Evolutionary conservation across 257 asterid genomes (phyloP).

Genomic region (Sherardia arvensis): DNA sequence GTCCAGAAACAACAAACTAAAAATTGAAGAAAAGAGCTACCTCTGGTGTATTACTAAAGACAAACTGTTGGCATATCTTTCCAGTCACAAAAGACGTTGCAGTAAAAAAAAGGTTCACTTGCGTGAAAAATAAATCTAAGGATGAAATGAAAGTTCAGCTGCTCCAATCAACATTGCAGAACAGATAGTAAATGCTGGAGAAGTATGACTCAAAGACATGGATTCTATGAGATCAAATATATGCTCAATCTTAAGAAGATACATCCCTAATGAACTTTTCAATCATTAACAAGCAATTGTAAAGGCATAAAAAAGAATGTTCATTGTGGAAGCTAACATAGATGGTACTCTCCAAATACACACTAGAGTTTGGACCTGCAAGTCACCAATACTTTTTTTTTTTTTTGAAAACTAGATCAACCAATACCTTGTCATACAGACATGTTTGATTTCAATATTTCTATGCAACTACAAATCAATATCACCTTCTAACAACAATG

Average conservation of each 20-base stretch:
- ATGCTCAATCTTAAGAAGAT: neutral
- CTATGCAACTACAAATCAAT: neutral
- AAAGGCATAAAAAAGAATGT: neutral
- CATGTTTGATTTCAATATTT: neutral
- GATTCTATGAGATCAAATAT: neutral
- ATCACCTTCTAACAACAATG: neutral
- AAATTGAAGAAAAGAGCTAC: neutral
- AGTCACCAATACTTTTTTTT: neutral
- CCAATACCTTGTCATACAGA: neutral
- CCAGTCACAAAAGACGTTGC: neutral
- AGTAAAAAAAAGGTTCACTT: neutral
- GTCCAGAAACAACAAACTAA: neutral
- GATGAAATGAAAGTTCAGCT: neutral
- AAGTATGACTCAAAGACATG: neutral
- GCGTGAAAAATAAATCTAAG: neutral
- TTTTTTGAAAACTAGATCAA: no score
- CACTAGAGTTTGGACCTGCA: conserved; percentile 1
- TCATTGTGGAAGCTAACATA: neutral
- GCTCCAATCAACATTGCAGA: neutral
- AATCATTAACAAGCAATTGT: neutral
- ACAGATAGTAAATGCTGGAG: neutral
- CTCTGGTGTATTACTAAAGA: neutral
- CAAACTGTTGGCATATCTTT: neutral
- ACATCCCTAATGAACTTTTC: neutral
- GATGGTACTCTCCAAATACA: neutral